phyloP scores from a whole-genome alignment of 768 basidiomycete genomes.

The Gymnopilus dilepis region DNA sequence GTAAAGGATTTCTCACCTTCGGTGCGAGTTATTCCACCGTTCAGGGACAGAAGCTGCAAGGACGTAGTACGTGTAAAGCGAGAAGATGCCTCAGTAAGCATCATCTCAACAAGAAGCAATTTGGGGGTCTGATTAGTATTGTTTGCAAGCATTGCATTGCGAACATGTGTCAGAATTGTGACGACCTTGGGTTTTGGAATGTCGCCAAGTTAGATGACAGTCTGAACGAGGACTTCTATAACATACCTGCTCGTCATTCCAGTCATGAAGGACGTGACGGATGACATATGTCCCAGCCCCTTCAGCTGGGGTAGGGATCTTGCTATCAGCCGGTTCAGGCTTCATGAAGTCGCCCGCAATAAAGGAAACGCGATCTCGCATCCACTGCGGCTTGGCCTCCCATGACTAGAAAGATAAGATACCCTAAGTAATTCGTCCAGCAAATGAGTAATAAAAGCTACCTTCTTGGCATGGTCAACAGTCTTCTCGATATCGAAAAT shows the following conservation, averaged over 20 bases:
- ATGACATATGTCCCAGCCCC: slow-evolving; percentile 3
- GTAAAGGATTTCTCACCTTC: not conserved
- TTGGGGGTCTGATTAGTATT: not conserved
- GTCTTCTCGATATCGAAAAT: slow-evolving; percentile 10
- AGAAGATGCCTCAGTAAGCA: not conserved
- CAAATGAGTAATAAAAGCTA: not conserved
- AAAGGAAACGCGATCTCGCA: slow-evolving; percentile 1
- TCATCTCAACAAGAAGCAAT: slow-evolving; percentile 1
- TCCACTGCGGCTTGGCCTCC: not conserved
- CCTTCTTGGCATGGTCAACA: not conserved
- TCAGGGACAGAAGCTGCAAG: not conserved
- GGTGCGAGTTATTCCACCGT: not conserved
- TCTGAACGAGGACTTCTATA: too few relatives aligned
- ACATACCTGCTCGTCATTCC: not conserved
- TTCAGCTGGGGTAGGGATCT: not conserved
- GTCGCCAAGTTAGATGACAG: too few relatives aligned
- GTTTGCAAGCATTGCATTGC: slow-evolving; percentile 1
- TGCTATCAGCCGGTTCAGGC: not conserved
- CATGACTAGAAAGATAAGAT: too few relatives aligned
- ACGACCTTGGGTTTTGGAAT: not conserved
- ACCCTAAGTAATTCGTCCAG: too few relatives aligned
- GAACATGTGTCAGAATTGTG: not conserved
- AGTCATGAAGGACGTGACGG: slow-evolving; percentile 1
- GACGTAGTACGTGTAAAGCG: not conserved
- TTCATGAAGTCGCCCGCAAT: not conserved